Evolutionary conservation across 306 rosid species (phyloP), one percentile per base, ranked within the genome.

Genomic region (Citrullus colocynthis): DNA sequence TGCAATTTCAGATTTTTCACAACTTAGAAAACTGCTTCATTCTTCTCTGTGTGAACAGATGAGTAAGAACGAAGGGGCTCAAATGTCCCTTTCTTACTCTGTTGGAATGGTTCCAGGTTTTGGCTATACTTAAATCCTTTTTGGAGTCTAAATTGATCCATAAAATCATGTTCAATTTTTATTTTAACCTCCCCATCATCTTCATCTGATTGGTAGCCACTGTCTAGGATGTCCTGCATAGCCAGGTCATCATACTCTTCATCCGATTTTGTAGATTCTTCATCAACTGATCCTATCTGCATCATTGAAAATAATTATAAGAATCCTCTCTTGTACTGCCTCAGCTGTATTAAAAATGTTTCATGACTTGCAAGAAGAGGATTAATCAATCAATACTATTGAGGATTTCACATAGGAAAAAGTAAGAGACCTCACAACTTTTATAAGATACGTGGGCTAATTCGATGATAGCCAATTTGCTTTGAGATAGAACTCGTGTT

Each of bases 221-320:
- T 85, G 28, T 85, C 92, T 67, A 65, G 74, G 62, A 80, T 34
- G 20, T 92, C 96, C 82, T 82, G 90, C 99, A 92, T 90, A 72
- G 97, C 97, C 70, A 95, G 89, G 81, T 95, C 99, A 16, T 95
- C 97, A 59, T 92, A 95, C 87, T 95, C 97, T 79, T 95, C 99
- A 41, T 95, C 99, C 1, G 99, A 90, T 74, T 95, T 91, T 7
- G 99, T 92, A 12, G 99, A 95, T 83, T 92, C 97, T 84, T 95
- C 99, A 21, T 95, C 99, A 9, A 95, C 97, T 1, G 99, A 95
- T 39, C 99, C 99, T 41, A 87, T 80, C 99, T 95, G 90, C 48
- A 64, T 17, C 51, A 18, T 37, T 28, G 8, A 39, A 39, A 18
- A 32, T 6, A 36, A 64, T 36, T 20, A n/a, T 13, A 17, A 65